A percentile compares a stretch with the other conserved stretches of the same genome.
Evolutionary conservation across 768 basidiomycete genomes (phyloP).

Genomic region (Coprinellus aureogranulatus): DNA sequence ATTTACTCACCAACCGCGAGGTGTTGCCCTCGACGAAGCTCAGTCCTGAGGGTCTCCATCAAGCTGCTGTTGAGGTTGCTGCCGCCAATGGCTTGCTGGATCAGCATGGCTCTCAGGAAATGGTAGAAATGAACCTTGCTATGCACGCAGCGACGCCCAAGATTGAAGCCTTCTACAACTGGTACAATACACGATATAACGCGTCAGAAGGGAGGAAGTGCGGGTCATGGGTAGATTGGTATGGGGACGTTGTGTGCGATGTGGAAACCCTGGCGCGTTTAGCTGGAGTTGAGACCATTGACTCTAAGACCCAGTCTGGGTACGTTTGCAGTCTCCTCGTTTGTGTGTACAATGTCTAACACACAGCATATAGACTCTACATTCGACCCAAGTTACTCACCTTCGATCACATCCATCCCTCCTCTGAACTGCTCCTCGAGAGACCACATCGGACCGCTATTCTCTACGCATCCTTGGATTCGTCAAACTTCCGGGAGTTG

Average conservation of each 20-base stretch:
- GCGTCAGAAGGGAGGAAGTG: slow-evolving; percentile 37
- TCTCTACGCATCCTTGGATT: slow-evolving; percentile 69
- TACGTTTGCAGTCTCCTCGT: slow-evolving; percentile 25
- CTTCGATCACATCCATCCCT: slow-evolving; percentile 75
- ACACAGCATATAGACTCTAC: slow-evolving; percentile 21
- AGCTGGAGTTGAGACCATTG: slow-evolving; percentile 49
- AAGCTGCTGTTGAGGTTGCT: slow-evolving; percentile 52
- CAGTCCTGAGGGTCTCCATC: slow-evolving; percentile 52
- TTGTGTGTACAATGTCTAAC: slow-evolving; percentile 5
- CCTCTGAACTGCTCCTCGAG: slow-evolving; percentile 41
- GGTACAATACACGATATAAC: slow-evolving; percentile 48
- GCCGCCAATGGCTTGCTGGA: slow-evolving; percentile 46
- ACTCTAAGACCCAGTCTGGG: slow-evolving; percentile 27
- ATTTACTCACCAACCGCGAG: slow-evolving; percentile 57
- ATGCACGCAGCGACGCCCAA: slow-evolving; percentile 78
- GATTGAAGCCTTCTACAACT: slow-evolving; percentile 80
- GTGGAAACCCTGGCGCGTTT: slow-evolving; percentile 55
- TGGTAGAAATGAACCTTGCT: slow-evolving; percentile 70
- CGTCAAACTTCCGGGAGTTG: slow-evolving; percentile 66
- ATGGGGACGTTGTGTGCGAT: slow-evolving; percentile 71
- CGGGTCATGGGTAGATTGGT: slow-evolving; percentile 84
- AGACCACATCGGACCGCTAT: slow-evolving; percentile 64
- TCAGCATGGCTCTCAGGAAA: slow-evolving; percentile 48
- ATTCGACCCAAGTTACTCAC: slow-evolving; percentile 53
- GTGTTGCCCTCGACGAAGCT: slow-evolving; percentile 32